Evolutionary conservation across 345 rosid species (phyloP).

Genomic region (Arabis hirsuta): DNA sequence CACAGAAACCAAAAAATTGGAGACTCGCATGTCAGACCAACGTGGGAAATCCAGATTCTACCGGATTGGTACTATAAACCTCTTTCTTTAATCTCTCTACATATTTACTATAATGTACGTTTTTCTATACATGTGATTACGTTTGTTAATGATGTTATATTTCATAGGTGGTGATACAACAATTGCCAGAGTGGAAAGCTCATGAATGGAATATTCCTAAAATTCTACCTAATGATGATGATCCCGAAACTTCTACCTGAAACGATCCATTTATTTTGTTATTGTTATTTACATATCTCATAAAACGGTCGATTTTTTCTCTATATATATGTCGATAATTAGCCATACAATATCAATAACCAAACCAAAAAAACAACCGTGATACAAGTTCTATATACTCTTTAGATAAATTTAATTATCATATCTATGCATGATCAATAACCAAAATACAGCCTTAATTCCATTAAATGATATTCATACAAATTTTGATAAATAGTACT

Average conservation of each 20-base stretch:
- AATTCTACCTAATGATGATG: conserved; percentile 37
- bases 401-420: not conserved
- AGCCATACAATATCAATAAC: conserved; percentile 2
- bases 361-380: too few species aligned
- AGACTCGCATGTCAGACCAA: conserved; percentile 92
- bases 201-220: conserved; percentile 80
- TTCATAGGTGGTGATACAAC: conserved; percentile 77
- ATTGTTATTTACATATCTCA: conserved; percentile 20
- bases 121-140: conserved; percentile 12
- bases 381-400: not conserved
- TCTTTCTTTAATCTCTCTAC: conserved; percentile 16
- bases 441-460: not conserved
- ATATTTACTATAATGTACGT: not conserved
- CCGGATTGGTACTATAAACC: conserved; percentile 59
- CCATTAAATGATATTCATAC: conserved; percentile 34
- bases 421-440: not conserved
- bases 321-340: not conserved
- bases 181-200: conserved; percentile 92
- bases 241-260: conserved; percentile 39
- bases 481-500: conserved; percentile 24
- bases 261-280: conserved; percentile 15
- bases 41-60: conserved; percentile 78
- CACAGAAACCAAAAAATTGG: conserved; percentile 82
- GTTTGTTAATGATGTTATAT: not conserved
- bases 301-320: not conserved